phyloP scores from a whole-genome alignment of 2,329 filamentous ascomycete species.

The Colletotrichum kahawae region DNA sequence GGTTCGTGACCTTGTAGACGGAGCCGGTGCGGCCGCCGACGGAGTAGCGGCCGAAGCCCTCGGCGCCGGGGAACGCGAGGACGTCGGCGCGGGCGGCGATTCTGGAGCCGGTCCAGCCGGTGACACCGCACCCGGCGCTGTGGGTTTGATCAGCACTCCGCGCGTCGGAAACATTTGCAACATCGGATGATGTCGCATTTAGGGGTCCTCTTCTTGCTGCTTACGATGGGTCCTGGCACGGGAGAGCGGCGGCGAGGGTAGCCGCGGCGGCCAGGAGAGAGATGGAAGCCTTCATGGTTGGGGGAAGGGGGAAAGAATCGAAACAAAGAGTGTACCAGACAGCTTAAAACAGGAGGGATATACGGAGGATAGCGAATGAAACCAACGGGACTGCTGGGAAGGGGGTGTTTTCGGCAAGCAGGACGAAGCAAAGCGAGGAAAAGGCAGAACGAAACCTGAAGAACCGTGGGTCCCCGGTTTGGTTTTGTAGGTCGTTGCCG shows the following conservation, averaged over 20 bases:
- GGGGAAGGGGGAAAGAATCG: not conserved
- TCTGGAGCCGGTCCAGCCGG: slow-evolving; percentile 1
- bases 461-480: not conserved
- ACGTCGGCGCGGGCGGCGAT: slow-evolving; percentile 2
- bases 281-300: slow-evolving; percentile 13
- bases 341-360: not conserved
- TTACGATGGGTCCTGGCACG: slow-evolving; percentile 11
- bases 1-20: slow-evolving; percentile 53
- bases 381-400: not conserved
- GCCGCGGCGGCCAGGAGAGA: slow-evolving; percentile 1
- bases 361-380: not conserved
- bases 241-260: not conserved
- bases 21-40: slow-evolving; percentile 50
- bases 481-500: not conserved
- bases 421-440: not conserved
- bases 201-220: not conserved
- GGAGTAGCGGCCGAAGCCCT: slow-evolving; percentile 53
- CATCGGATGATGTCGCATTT: not conserved
- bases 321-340: slow-evolving; percentile 10
- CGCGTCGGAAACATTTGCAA: not conserved
- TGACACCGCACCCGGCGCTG: not conserved
- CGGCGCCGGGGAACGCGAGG: slow-evolving; percentile 54
- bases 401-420: not conserved
- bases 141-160: not conserved
- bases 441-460: not conserved